A percentile compares a stretch with the other conserved stretches of the same genome.
Evolutionary conservation across 2,329 filamentous ascomycete species (phyloP).

Genomic region (Hypoxylon sp.): DNA sequence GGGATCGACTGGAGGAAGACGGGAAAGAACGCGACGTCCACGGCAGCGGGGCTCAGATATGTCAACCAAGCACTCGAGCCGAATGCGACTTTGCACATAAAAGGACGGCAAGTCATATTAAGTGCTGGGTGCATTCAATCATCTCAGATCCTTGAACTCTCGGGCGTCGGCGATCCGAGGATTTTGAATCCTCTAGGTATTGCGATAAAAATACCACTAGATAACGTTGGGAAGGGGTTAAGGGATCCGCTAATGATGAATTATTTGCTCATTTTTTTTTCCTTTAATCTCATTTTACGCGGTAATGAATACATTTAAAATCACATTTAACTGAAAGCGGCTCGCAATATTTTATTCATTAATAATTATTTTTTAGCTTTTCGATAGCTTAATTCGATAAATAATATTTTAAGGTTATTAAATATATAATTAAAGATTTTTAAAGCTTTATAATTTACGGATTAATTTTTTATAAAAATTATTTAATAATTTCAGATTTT

Average conservation of each 20-base stretch:
- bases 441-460: background rate
- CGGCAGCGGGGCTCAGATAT: background rate
- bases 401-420: background rate
- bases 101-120: constrained; percentile 11
- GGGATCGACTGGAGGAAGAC: background rate
- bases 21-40: background rate
- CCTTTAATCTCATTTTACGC: constrained; percentile 4
- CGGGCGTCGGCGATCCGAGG: constrained; percentile 12
- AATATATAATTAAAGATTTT: background rate
- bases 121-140: constrained; percentile 14
- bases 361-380: background rate
- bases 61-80: background rate
- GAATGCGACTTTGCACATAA: background rate
- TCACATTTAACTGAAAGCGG: background rate
- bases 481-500: background rate
- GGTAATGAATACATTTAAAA: constrained; percentile 8
- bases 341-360: background rate
- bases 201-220: background rate
- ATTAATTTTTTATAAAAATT: background rate
- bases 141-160: constrained; percentile 12
- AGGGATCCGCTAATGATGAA: constrained; percentile 26
- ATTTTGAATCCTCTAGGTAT: constrained; percentile 13
- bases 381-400: background rate
- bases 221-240: background rate
- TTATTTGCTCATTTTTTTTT: constrained; percentile 19